Evolutionary conservation across 2,329 filamentous ascomycete species (phyloP).

Genomic region (Nigrospora osmanthi): DNA sequence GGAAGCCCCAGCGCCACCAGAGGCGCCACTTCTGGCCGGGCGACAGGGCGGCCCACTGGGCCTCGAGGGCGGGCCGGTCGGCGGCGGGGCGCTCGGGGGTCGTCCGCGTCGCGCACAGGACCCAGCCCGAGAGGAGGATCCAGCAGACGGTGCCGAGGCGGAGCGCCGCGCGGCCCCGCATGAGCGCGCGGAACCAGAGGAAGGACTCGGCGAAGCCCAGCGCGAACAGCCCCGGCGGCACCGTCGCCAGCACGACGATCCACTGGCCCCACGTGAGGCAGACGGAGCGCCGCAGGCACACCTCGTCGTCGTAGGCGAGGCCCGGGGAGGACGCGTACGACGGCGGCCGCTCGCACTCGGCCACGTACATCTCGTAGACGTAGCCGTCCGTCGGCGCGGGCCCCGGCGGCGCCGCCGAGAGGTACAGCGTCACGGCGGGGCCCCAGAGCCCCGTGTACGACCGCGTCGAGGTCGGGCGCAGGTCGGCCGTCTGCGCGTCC

Average conservation of each 20-base stretch:
- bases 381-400: background rate
- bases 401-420: background rate
- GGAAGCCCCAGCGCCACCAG: slow-evolving; percentile 1
- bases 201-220: background rate
- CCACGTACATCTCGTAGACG: background rate
- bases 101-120: background rate
- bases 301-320: background rate
- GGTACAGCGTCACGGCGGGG: background rate
- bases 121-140: background rate
- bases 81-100: background rate
- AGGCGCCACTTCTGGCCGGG: background rate
- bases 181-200: background rate
- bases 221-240: background rate
- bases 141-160: background rate
- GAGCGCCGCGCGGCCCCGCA: background rate
- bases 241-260: background rate
- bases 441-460: background rate
- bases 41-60: background rate
- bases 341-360: background rate
- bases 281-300: background rate
- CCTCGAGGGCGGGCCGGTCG: background rate
- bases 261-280: background rate
- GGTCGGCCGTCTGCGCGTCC: background rate
- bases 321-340: background rate
- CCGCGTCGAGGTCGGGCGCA: background rate